Base-by-base conservation (phyloP, 768 basidiomycete genomes). In the Pulveroboletus frians region DNA sequence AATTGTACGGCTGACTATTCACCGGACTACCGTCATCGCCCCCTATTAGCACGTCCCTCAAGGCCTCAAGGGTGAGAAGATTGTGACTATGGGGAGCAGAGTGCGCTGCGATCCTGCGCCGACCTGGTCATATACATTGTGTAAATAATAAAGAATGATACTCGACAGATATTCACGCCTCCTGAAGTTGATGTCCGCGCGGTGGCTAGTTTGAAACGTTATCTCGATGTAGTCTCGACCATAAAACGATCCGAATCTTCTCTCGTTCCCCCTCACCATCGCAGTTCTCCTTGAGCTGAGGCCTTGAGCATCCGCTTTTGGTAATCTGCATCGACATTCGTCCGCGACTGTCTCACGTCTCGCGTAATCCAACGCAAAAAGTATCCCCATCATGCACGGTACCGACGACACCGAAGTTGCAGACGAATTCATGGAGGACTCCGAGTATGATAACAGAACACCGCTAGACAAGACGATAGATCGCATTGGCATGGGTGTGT, bases 381-480 rank as follows among this genome's bases (percentile, higher is more conserved):
- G 30, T 9, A 3, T 31, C 62, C 69, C 66, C 47, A 63, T 61
- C n/a, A 70, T 69, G 48, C 73, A 71, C 39, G 71, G 65, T 40
- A 60, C 58, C n/a, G 69, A 65, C 14, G 61, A 60, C 10, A 55
- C 56, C 27, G 72, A 70, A 29, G 36, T 20, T 48, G 65, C 61
- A 45, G 54, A 50, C 23, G 61, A 56, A 15, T 47, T 51, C 18
- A 38, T 62, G 20, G 63, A 61, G 6, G 64, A 59, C 42, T 15
- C 30, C 4, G 59, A 56, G 14, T 68, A 57, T 32, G 80, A 82
- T 56, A 66, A 66, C 13, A 67, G 80, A 48, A 83, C 80, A 15
- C 77, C 77, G 58, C 74, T 94, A 23, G 92, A 94, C 69, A 85
- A 74, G 61, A 92, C 92, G 1, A 91, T 94, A 67, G 90, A 92